Base-by-base conservation (phyloP, 2,329 filamentous ascomycete genomes). In the Apiospora arundinis region DNA sequence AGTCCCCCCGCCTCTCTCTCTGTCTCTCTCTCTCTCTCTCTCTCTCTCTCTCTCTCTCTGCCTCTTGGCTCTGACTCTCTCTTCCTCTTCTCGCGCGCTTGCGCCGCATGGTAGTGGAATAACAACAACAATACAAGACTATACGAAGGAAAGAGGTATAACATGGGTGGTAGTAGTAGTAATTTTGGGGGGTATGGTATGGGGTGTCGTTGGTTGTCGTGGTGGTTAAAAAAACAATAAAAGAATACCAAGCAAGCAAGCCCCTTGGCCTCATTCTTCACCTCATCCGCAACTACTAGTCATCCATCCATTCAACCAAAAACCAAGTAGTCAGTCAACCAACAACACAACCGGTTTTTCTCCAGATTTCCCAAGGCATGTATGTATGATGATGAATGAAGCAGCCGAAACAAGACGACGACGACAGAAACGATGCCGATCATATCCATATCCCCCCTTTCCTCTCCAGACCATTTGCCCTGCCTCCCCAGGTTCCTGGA, bases 141-240 rank as follows among this genome's bases (percentile, higher is more conserved):
- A 56, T 56, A 56, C 25, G 52, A n/a, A 56, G 37, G 42, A 56
- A 60, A 6, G 52, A 60, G 28, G 49, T 56, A 60, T 12, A 60
- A 60, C 28, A 60, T 32, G 28, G 32, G 18, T 2, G 16, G 28
- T 21, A 60, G 32, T 32, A 32, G 32, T 32, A 32, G 32, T 6
- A 32, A 6, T 32, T 60, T 37, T 2, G 9, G 7, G 28, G 25
- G 28, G 25, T 21, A 37, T 28, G 23, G 49, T 12, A 8, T 4
- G 25, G 25, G 12, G 2, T 48, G 32, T 48, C 12, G 52, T 21
- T 60, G 52, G 52, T 49, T 28, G 25, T 37, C 21, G 52, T 56
- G 49, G 25, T 56, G 3, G 25, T n/a, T n/a, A 56, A 60, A 56
- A 7, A 12, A 60, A 37, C 32, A 60, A 37, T 37, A 60, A 60